These are phyloP conservation scores for Vanrija humicola DNA, from an alignment of 1,284 basidiomycete species.

Conservation along the genomic window DNA sequence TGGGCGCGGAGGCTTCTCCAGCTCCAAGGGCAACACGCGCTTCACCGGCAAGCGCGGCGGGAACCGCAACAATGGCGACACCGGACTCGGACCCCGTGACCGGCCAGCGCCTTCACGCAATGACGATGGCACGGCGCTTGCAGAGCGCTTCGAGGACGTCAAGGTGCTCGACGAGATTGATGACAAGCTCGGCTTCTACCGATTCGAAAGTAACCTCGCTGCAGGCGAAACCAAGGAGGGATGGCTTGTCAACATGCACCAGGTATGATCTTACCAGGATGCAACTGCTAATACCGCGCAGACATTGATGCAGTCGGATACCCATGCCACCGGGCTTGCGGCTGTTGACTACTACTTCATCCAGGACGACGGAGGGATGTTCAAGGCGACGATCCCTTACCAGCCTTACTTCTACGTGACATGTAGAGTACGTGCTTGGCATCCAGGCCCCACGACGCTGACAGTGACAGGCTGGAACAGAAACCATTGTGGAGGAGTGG, in stretches of 20 bases:
- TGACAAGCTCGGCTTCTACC: constrained; percentile 83
- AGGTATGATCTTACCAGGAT: constrained; percentile 56
- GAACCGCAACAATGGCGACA: constrained; percentile 11
- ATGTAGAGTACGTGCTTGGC: constrained; percentile 64
- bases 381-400: constrained; percentile 88
- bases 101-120: constrained; percentile 60
- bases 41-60: constrained; percentile 39
- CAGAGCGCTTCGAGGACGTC: constrained; percentile 77
- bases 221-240: constrained; percentile 71
- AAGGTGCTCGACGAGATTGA: constrained; percentile 79
- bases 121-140: constrained; percentile 78
- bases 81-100: constrained; percentile 14
- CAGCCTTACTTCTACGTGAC: constrained; percentile 94
- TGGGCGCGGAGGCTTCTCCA: constrained; percentile 43
- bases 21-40: constrained; percentile 38
- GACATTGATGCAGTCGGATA: constrained; percentile 80
- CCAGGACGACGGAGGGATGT: constrained; percentile 92
- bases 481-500: constrained; percentile 93
- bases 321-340: constrained; percentile 73
- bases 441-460: not conserved
- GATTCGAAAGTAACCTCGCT: constrained; percentile 56
- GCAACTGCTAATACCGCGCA: constrained; percentile 36
- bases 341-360: constrained; percentile 98
- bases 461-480: constrained; percentile 67
- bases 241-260: constrained; percentile 99